phyloP scores from a whole-genome alignment of 2,329 filamentous ascomycete species.

The Ceratocystis eucalypticola region DNA sequence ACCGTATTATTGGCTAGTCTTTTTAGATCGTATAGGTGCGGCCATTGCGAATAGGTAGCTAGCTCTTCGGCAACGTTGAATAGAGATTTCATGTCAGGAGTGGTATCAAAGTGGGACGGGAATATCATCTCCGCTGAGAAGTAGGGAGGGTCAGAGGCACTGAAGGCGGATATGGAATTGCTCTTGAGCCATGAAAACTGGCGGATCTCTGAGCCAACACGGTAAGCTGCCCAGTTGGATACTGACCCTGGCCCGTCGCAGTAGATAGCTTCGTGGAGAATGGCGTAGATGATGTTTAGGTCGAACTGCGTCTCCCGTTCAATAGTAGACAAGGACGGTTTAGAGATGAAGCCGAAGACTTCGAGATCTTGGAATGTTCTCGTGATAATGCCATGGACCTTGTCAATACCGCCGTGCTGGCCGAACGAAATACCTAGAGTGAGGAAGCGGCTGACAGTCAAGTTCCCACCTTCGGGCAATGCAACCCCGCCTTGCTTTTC shows the following conservation, averaged over 20 bases:
- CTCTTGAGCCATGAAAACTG: constrained; percentile 40
- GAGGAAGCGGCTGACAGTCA: constrained; percentile 63
- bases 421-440: constrained; percentile 70
- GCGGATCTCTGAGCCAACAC: constrained; percentile 39
- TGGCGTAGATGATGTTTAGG: constrained; percentile 64
- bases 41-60: constrained; percentile 57
- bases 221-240: constrained; percentile 63
- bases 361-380: constrained; percentile 59
- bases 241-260: constrained; percentile 50
- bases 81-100: constrained; percentile 58
- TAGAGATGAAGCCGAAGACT: constrained; percentile 61
- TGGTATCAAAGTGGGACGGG: constrained; percentile 70
- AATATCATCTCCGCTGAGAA: constrained; percentile 93
- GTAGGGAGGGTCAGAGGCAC: constrained; percentile 42
- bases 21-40: constrained; percentile 58
- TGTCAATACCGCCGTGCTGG: constrained; percentile 61
- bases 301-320: constrained; percentile 60
- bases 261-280: constrained; percentile 82
- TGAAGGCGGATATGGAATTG: constrained; percentile 23
- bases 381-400: constrained; percentile 60
- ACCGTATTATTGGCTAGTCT: constrained; percentile 65
- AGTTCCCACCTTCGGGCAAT: constrained; percentile 56
- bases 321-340: constrained; percentile 53
- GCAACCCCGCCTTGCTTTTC: constrained; percentile 35
- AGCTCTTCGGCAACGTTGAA: constrained; percentile 56